Base-by-base conservation (phyloP, 306 rosid species). In the Quercus engelmannii region DNA sequence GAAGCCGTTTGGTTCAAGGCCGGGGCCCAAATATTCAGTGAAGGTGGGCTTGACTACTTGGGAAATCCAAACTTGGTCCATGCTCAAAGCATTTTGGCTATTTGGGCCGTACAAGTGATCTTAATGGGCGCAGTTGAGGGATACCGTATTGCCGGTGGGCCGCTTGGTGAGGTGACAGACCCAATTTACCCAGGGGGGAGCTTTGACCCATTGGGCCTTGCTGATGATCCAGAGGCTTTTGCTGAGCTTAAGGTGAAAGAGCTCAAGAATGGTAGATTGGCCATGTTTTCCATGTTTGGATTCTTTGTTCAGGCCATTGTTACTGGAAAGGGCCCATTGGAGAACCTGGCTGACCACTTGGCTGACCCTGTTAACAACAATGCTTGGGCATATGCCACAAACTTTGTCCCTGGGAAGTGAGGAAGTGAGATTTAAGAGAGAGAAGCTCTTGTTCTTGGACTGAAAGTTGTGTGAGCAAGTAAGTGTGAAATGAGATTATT, bases 201-300 rank as follows among this genome's bases (percentile, higher is more conserved):
- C 79, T 82, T 49, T 11, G 54, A 49, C 54, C 54, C 54, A 49
- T 49, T 49, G 54, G 54, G 54, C 54, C 54, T 49, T 9, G 79
- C 82, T 0, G 85, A 82, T 0, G 85, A 82, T 54, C 82, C 79
- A 2, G 79, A 82, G 26, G 82, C 82, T 0, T 82, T 78, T 21
- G 64, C 85, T 1, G 85, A 82, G 76, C 72, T 82, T 4, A 78
- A 82, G 69, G 85, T 82, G 58, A 82, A 82, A 57, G 85, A 77
- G 75, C 71, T 82, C 1, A 82, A 82, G 38, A 82, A 82, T 9
- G 85, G 79, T 0, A 4, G 82, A 73, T 26, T 82, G 59, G 82
- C 79, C 3, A 82, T 78, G 82, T 82, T 78, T 19, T 82, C 79
- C 9, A 82, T 78, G 82, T 78, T 82, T 28, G 86, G 86, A 6